Conservation (phyloP, 768 basidiomycete genomes). For the Galerina marginata region DNA sequence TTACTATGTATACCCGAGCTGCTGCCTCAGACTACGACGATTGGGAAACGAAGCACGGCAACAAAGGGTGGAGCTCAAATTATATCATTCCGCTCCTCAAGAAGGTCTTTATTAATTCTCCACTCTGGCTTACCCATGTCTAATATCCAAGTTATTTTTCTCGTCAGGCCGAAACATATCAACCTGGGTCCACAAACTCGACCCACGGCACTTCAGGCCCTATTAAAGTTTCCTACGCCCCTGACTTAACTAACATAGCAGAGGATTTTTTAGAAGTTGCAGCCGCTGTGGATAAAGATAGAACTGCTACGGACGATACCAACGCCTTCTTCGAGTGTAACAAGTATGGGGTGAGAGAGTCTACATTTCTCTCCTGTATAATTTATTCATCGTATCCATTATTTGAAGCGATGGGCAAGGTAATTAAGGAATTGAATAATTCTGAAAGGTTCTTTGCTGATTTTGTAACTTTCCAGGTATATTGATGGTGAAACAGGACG, state of each 20-base stretch:
- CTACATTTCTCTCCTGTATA: not conserved
- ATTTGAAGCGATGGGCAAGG: slow-evolving; percentile 59
- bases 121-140: not conserved
- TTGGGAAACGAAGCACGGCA: slow-evolving; percentile 56
- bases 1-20: slow-evolving; percentile 62
- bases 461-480: slow-evolving; percentile 45
- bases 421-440: slow-evolving; percentile 23
- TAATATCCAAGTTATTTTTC: not conserved
- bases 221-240: slow-evolving; percentile 52
- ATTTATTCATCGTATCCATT: not conserved
- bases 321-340: slow-evolving; percentile 52
- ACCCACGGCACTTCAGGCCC: slow-evolving; percentile 60
- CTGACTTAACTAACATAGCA: slow-evolving; percentile 46
- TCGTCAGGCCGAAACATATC: slow-evolving; percentile 48
- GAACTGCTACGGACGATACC: slow-evolving; percentile 48
- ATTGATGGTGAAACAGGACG: slow-evolving; percentile 54
- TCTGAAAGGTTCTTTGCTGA: too few species aligned
- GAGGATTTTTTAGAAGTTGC: slow-evolving; percentile 27
- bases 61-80: slow-evolving; percentile 65
- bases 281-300: slow-evolving; percentile 51
- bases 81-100: slow-evolving; percentile 61
- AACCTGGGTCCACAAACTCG: slow-evolving; percentile 29
- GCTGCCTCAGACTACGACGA: slow-evolving; percentile 71
- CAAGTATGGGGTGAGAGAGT: slow-evolving; percentile 52
- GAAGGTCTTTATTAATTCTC: slow-evolving; percentile 47